Evolutionary conservation across 805 yeast species (phyloP).

Genomic region (Starmerella scarabaei): DNA sequence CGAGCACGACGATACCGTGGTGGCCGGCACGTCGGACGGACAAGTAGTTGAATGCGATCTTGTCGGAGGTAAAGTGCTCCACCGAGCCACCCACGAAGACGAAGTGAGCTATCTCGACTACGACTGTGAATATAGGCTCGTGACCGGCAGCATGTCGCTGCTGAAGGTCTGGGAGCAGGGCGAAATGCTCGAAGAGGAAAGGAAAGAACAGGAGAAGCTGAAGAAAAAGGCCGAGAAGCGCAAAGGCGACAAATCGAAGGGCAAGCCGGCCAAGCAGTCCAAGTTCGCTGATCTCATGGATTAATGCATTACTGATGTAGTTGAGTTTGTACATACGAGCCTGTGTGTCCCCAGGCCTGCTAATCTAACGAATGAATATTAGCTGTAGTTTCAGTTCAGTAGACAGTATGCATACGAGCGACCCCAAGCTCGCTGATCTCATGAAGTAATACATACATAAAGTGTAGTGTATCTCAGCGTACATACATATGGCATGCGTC

Average conservation of each 20-base stretch:
- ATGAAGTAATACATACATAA: not conserved
- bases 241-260: not conserved
- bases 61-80: constrained; percentile 49
- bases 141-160: constrained; percentile 72
- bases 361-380: too few relatives aligned
- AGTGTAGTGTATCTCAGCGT: too few relatives aligned
- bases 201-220: constrained; percentile 5
- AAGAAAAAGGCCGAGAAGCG: constrained; percentile 6
- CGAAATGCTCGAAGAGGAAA: constrained; percentile 12
- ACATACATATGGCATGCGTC: too few relatives aligned
- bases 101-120: constrained; percentile 57
- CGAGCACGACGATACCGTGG: constrained; percentile 27
- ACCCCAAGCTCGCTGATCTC: constrained; percentile 15
- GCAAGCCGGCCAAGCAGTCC: too few relatives aligned
- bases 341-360: not conserved
- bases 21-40: constrained; percentile 63
- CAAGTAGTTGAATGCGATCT: constrained; percentile 53
- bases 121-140: constrained; percentile 66
- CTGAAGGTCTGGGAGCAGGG: constrained; percentile 57
- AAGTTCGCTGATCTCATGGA: constrained; percentile 15
- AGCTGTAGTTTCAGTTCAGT: too few relatives aligned
- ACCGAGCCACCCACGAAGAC: constrained; percentile 44
- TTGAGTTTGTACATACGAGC: not conserved
- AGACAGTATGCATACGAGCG: too few relatives aligned
- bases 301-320: not conserved